Conservation (phyloP, 306 rosid genomes). For the Rosa multiflora region DNA sequence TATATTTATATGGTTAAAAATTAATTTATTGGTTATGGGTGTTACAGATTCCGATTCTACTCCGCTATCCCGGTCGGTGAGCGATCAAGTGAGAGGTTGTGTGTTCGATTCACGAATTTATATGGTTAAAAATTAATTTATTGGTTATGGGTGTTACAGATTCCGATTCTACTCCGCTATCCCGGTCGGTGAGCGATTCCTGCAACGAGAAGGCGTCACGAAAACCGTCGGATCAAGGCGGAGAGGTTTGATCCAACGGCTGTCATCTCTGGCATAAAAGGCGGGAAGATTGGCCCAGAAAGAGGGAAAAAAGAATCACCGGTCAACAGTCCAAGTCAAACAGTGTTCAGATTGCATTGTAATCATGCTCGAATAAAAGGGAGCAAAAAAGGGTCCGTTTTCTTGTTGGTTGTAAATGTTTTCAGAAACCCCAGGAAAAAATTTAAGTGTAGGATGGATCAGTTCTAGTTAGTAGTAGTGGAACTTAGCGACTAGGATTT, state of each 20-base stretch:
- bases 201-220: slow-evolving; percentile 46
- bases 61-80: slow-evolving; percentile 53
- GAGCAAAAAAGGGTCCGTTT: neutral
- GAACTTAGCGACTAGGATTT: neutral
- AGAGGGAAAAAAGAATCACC: neutral
- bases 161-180: slow-evolving; percentile 49
- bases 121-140: no score
- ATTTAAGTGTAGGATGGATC: neutral
- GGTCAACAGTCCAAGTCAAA: slow-evolving; percentile 8
- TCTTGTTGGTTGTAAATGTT: slow-evolving; percentile 36
- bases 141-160: slow-evolving; percentile 26
- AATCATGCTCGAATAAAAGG: slow-evolving; percentile 1
- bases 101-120: neutral
- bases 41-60: slow-evolving; percentile 53
- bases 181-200: slow-evolving; percentile 60
- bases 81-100: slow-evolving; percentile 19
- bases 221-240: slow-evolving; percentile 37
- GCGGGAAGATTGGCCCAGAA: slow-evolving; percentile 19
- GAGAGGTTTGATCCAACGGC: slow-evolving; percentile 31
- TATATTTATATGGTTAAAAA: no score
- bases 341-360: neutral
- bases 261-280: neutral
- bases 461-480: neutral
- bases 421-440: neutral
- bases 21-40: no score